phyloP scores from a whole-genome alignment of 768 basidiomycete genomes.

The Serpula lacrymans region DNA sequence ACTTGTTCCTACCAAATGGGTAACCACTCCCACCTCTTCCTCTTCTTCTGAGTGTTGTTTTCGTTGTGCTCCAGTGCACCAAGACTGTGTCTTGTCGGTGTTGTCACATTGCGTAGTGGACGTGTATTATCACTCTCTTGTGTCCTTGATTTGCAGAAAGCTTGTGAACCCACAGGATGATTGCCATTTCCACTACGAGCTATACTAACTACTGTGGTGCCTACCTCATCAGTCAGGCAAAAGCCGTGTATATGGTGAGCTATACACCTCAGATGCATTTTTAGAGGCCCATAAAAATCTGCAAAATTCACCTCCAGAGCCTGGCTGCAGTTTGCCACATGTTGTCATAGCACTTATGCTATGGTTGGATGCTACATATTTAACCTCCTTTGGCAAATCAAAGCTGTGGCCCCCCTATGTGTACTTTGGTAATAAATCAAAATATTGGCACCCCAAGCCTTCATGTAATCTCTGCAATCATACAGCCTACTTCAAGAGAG shows the following conservation, averaged over 20 bases:
- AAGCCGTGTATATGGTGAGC: slow-evolving; percentile 16
- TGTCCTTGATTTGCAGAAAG: slow-evolving; percentile 12
- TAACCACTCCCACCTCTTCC: too few species aligned
- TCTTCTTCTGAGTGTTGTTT: too few species aligned
- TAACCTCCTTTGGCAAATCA: slow-evolving; percentile 24
- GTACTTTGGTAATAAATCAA: slow-evolving; percentile 16
- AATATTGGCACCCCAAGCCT: slow-evolving; percentile 14
- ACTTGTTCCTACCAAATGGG: too few species aligned
- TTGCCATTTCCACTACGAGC: slow-evolving; percentile 11
- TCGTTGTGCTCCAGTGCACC: too few species aligned
- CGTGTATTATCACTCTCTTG: slow-evolving; percentile 11
- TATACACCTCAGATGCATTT: slow-evolving; percentile 19
- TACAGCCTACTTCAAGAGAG: slow-evolving; percentile 5
- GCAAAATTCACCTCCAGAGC: slow-evolving; percentile 15
- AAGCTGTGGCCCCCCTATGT: slow-evolving; percentile 19
- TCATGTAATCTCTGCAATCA: slow-evolving; percentile 3
- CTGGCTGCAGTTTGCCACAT: slow-evolving; percentile 14
- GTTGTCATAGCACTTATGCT: slow-evolving; percentile 11
- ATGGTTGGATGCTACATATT: slow-evolving; percentile 21
- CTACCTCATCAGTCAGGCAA: not conserved
- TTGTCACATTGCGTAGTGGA: too few species aligned
- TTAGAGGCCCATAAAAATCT: slow-evolving; percentile 17
- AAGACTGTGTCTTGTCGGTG: too few species aligned
- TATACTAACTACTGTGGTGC: slow-evolving; percentile 1
- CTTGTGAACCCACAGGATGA: slow-evolving; percentile 3